Evolutionary conservation across 2,329 filamentous ascomycete species (phyloP).

Genomic region (Arthrocladium fulminans): DNA sequence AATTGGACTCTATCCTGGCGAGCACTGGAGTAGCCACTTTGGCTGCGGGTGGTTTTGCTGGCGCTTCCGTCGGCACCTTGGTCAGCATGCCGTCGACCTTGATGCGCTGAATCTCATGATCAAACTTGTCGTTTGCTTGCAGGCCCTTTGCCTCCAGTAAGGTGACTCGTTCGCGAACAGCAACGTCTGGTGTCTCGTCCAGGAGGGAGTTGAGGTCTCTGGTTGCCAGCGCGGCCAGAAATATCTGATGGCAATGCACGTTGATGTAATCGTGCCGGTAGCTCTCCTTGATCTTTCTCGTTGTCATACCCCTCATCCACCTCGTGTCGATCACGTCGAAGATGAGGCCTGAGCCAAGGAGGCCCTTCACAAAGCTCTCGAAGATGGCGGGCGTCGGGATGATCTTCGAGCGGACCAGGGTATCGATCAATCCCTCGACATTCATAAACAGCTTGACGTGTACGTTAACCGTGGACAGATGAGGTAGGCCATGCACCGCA

Average conservation of each 20-base stretch:
- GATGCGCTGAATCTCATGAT: slow-evolving; percentile 43
- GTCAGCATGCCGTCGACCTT: slow-evolving; percentile 13
- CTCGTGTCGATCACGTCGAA: slow-evolving; percentile 46
- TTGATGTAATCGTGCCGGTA: slow-evolving; percentile 49
- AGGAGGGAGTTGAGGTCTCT: slow-evolving; percentile 44
- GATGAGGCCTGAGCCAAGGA: slow-evolving; percentile 42
- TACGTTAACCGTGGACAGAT: slow-evolving; percentile 40
- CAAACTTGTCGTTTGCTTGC: slow-evolving; percentile 38
- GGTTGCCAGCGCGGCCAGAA: slow-evolving; percentile 52
- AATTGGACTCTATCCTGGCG: slow-evolving; percentile 31
- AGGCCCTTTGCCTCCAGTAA: slow-evolving; percentile 37
- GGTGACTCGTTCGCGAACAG: slow-evolving; percentile 42
- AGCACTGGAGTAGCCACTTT: slow-evolving; percentile 28
- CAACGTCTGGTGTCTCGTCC: slow-evolving; percentile 29
- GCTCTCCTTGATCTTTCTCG: slow-evolving; percentile 38
- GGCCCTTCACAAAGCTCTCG: slow-evolving; percentile 48
- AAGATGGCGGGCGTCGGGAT: slow-evolving; percentile 35
- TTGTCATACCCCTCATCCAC: slow-evolving; percentile 35
- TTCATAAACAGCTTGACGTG: slow-evolving; percentile 48
- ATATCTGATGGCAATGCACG: slow-evolving; percentile 52
- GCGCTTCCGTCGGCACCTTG: slow-evolving; percentile 3
- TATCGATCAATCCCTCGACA: slow-evolving; percentile 42
- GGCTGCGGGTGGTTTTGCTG: slow-evolving; percentile 22
- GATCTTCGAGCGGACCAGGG: slow-evolving; percentile 39
- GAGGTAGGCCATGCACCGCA: slow-evolving; percentile 32